Percentiles rank a stretch among this genome's conserved stretches.
Evolutionary conservation across 306 rosid genomes (phyloP).

Genomic region (Malus orientalis): DNA sequence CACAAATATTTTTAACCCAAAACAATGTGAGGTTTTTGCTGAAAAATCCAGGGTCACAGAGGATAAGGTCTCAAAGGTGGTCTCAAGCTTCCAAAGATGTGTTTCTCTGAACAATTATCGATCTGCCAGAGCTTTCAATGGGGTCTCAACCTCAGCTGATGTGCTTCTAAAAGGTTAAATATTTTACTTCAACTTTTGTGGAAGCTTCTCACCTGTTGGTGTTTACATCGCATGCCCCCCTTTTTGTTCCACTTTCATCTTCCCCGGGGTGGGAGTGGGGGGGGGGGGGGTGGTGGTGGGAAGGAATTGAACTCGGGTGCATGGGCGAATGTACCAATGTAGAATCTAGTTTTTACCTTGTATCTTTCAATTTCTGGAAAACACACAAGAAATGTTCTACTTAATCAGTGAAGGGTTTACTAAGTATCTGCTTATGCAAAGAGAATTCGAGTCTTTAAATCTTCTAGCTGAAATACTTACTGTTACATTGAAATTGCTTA

Average conservation of each 20-base stretch:
- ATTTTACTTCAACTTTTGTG: conserved; percentile 23
- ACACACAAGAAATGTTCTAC: not conserved
- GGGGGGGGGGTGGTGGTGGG: no score
- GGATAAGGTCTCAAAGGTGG: conserved; percentile 51
- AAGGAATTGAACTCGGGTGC: no score
- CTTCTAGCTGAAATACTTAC: not conserved
- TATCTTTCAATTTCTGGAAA: not conserved
- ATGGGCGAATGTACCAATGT: no score
- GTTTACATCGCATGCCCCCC: not conserved
- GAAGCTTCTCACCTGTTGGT: conserved; percentile 4
- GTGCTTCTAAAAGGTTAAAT: conserved; percentile 68
- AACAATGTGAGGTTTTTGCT: conserved; percentile 45
- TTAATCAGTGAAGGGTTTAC: not conserved
- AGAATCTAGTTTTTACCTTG: not conserved
- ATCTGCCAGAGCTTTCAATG: conserved; percentile 37
- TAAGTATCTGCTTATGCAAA: not conserved
- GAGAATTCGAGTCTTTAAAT: not conserved
- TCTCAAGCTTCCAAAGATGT: conserved; percentile 39
- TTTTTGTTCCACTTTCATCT: conserved; percentile 16
- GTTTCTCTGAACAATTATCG: conserved; percentile 45
- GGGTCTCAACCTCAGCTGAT: conserved; percentile 43
- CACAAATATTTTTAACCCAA: conserved; percentile 24
- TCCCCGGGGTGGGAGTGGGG: not conserved
- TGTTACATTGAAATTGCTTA: not conserved
- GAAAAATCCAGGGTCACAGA: conserved; percentile 59